Conservation (phyloP, 2,329 filamentous ascomycete genomes). For the Aspergillus ustus region DNA sequence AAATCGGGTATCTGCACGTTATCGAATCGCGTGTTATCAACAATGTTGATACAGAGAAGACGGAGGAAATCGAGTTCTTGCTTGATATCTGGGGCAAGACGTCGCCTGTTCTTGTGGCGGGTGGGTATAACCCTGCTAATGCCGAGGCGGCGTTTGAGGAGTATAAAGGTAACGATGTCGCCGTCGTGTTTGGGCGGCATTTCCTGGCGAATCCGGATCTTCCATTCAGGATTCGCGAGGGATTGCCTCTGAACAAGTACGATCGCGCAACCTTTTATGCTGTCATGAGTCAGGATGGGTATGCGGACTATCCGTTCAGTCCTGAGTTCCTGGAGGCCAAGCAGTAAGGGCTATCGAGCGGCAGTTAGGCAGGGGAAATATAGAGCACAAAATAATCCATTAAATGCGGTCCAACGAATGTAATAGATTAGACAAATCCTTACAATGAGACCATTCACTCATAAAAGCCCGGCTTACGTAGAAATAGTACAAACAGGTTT, state of each 20-base stretch:
- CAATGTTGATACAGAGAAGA: constrained; percentile 12
- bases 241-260: constrained; percentile 40
- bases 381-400: no score
- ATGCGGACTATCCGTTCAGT: constrained; percentile 37
- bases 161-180: constrained; percentile 22
- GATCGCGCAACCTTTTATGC: constrained; percentile 45
- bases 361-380: no score
- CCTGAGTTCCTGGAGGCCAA: neutral
- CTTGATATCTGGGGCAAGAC: constrained; percentile 13
- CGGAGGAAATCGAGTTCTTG: constrained; percentile 14
- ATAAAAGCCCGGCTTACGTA: no score
- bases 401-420: no score
- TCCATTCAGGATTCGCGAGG: constrained; percentile 40
- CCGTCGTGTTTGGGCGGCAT: constrained; percentile 43
- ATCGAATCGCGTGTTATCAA: constrained; percentile 18
- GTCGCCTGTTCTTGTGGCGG: constrained; percentile 17
- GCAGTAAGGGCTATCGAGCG: neutral
- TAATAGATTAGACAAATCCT: no score
- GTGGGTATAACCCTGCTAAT: constrained; percentile 18
- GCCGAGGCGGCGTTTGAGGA: constrained; percentile 5
- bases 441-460: no score
- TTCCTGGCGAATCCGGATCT: constrained; percentile 51
- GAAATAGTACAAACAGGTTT: no score
- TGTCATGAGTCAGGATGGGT: constrained; percentile 34
- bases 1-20: constrained; percentile 45